Evolutionary conservation across 768 basidiomycete genomes (phyloP).

Genomic region (Psilocybe azurescens): DNA sequence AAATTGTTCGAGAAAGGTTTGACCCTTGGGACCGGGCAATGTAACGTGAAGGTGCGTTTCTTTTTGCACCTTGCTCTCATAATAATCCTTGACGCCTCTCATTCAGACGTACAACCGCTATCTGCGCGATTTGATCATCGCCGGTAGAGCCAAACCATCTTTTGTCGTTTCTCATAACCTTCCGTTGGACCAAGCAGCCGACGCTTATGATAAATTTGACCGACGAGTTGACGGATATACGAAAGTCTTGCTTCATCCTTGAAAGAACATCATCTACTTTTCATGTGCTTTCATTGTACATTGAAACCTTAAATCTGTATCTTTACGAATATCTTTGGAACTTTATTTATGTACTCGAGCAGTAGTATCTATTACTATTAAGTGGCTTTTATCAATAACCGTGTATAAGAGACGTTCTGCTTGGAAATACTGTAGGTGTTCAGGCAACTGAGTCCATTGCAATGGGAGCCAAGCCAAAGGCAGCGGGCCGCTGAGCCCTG

Average conservation of each 20-base stretch:
- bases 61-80: background rate
- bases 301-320: too few relatives aligned
- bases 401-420: too few relatives aligned
- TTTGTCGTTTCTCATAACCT: slow-evolving; percentile 61
- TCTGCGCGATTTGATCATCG: slow-evolving; percentile 57
- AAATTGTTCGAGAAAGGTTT: slow-evolving; percentile 62
- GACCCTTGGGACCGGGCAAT: slow-evolving; percentile 58
- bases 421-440: too few relatives aligned
- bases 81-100: background rate
- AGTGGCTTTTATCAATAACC: too few relatives aligned
- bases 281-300: too few relatives aligned
- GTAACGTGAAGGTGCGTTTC: slow-evolving; percentile 53
- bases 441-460: too few relatives aligned
- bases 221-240: slow-evolving; percentile 58
- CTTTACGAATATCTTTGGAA: too few relatives aligned
- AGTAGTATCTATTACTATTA: too few relatives aligned
- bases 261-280: slow-evolving; percentile 16
- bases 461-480: too few relatives aligned
- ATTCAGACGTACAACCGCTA: slow-evolving; percentile 55
- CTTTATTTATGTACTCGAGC: too few relatives aligned
- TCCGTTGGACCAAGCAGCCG: slow-evolving; percentile 50
- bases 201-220: slow-evolving; percentile 60
- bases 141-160: slow-evolving; percentile 56
- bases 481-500: background rate
- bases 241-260: slow-evolving; percentile 56